phyloP scores from a whole-genome alignment of 306 rosid species.

The Fragaria ananassa region DNA sequence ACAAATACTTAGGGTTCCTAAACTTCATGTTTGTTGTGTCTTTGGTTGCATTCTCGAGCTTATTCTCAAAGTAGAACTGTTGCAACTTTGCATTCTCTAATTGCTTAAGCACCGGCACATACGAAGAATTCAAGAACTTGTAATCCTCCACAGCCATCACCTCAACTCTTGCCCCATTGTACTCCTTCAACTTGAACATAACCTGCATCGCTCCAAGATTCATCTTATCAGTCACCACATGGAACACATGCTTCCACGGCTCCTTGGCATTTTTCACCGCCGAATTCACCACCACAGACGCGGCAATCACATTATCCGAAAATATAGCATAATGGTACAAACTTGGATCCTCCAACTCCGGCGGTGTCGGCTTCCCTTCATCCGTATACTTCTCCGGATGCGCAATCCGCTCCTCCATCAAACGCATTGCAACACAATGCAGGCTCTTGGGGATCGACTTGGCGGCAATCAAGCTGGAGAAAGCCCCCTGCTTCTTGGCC shows the following conservation, averaged over 20 bases:
- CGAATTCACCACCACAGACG: constrained; percentile 82
- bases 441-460: constrained; percentile 79
- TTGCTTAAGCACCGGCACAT: constrained; percentile 75
- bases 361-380: constrained; percentile 56
- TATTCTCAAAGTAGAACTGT: constrained; percentile 72
- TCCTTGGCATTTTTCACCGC: constrained; percentile 73
- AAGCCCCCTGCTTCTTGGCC: constrained; percentile 95
- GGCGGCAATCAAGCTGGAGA: constrained; percentile 84
- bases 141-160: constrained; percentile 88
- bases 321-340: constrained; percentile 79
- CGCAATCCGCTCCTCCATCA: constrained; percentile 75
- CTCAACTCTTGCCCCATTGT: constrained; percentile 68
- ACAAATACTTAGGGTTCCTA: constrained; percentile 79
- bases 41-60: constrained; percentile 83
- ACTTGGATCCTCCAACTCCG: constrained; percentile 65
- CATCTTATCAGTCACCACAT: constrained; percentile 89
- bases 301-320: constrained; percentile 76
- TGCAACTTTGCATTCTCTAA: constrained; percentile 71
- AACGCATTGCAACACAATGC: constrained; percentile 70
- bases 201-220: constrained; percentile 94
- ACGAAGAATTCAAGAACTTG: constrained; percentile 73
- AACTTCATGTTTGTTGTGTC: constrained; percentile 85
- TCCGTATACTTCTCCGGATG: constrained; percentile 57
- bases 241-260: constrained; percentile 85
- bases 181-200: constrained; percentile 69